Conservation (phyloP, 306 rosid species). For the Fagus crenata region DNA sequence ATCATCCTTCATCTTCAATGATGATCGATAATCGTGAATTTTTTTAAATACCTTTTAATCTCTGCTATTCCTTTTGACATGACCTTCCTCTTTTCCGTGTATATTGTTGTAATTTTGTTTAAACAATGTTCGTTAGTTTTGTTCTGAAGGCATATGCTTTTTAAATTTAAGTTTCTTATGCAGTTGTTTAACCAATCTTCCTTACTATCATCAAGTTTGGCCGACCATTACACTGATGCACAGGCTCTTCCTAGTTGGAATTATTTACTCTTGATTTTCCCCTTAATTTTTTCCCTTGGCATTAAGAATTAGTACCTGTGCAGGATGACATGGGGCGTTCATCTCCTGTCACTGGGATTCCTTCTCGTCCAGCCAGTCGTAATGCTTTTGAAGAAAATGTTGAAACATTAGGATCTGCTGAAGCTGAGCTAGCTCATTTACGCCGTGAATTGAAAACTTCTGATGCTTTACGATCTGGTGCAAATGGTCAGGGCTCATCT, state of each 20-base stretch:
- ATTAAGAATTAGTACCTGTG: slow-evolving; percentile 21
- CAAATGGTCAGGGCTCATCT: slow-evolving; percentile 68
- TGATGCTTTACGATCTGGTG: slow-evolving; percentile 51
- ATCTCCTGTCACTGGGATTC: slow-evolving; percentile 50
- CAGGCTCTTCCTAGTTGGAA: neutral
- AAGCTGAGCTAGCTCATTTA: slow-evolving; percentile 58
- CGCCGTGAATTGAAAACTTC: slow-evolving; percentile 48
- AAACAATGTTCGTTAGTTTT: neutral
- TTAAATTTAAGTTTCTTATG: neutral
- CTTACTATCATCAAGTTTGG: neutral
- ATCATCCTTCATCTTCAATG: neutral
- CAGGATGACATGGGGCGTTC: slow-evolving; percentile 86
- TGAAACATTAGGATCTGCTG: slow-evolving; percentile 54
- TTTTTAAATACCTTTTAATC: neutral
- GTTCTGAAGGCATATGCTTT: neutral
- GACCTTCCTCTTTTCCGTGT: neutral
- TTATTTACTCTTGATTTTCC: neutral
- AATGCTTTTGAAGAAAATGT: slow-evolving; percentile 84
- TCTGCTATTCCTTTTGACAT: neutral
- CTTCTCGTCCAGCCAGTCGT: slow-evolving; percentile 89
- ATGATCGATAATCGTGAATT: neutral
- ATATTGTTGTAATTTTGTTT: neutral
- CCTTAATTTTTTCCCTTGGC: neutral
- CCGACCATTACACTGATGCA: neutral
- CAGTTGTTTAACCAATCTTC: neutral